A percentile compares a stretch with the other conserved stretches of the same genome.
Conservation (phyloP, 768 basidiomycete species). For the Thelephora aurantiotincta region DNA sequence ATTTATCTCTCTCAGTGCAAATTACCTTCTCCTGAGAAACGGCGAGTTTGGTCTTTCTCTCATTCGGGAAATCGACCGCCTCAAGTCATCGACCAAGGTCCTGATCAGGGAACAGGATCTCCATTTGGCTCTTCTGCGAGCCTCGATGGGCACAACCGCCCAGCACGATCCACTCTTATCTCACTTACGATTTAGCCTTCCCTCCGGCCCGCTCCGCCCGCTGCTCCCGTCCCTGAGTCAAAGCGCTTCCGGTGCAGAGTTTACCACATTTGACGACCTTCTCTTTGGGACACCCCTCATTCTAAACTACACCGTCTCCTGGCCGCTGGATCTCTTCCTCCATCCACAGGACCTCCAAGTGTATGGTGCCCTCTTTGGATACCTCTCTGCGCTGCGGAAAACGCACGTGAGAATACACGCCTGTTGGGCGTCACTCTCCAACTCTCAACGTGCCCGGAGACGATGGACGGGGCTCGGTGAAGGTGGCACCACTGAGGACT, state of each 20-base stretch:
- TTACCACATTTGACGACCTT: conserved; percentile 51
- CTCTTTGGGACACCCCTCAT: conserved; percentile 68
- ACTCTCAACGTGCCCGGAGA: conserved; percentile 69
- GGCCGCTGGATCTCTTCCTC: conserved; percentile 87
- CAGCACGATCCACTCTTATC: conserved; percentile 74
- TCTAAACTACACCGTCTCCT: conserved; percentile 58
- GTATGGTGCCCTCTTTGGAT: conserved; percentile 70
- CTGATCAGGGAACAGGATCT: conserved; percentile 89
- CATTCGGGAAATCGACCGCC: conserved; percentile 74
- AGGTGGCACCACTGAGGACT: conserved; percentile 66
- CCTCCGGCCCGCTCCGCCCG: conserved; percentile 70
- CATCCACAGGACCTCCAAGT: conserved; percentile 57
- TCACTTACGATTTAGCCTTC: conserved; percentile 61
- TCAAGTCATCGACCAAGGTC: conserved; percentile 57
- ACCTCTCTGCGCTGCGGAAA: conserved; percentile 72
- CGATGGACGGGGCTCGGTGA: conserved; percentile 82
- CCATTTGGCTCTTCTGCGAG: conserved; percentile 73
- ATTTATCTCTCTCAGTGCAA: conserved; percentile 36
- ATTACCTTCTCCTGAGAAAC: conserved; percentile 80
- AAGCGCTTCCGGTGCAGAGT: conserved; percentile 29
- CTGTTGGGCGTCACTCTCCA: conserved; percentile 79
- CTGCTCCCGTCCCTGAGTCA: conserved; percentile 56
- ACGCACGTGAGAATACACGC: conserved; percentile 68
- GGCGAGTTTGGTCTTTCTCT: conserved; percentile 78
- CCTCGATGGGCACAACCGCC: conserved; percentile 78